These are phyloP conservation scores for Castanopsis chinensis DNA, from an alignment of 306 rosid species.

Conservation along the genomic window DNA sequence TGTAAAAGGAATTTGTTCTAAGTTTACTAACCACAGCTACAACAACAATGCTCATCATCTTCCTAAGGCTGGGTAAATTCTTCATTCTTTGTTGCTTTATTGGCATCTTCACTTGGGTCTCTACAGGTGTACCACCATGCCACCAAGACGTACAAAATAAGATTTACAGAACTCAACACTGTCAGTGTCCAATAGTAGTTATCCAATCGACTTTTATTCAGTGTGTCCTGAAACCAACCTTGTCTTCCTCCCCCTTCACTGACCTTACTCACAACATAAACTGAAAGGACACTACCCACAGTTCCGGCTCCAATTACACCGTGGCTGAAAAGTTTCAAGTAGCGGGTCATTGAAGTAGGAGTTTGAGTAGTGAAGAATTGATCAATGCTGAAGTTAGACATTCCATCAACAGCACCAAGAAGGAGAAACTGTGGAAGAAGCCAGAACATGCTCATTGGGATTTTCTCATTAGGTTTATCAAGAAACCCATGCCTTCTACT, in stretches of 20 bases:
- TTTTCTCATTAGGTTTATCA: constrained; percentile 14
- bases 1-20: no score
- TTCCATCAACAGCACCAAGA: not conserved
- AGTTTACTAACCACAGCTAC: no score
- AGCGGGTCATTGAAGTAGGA: not conserved
- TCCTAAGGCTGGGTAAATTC: no score
- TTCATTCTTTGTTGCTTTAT: no score
- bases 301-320: constrained; percentile 25
- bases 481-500: constrained; percentile 27
- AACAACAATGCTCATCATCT: no score
- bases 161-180: constrained; percentile 13
- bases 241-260: constrained; percentile 20
- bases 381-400: not conserved
- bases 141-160: not conserved
- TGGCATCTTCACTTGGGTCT: not conserved
- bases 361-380: not conserved
- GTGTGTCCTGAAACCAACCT: constrained; percentile 35
- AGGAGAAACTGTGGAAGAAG: constrained; percentile 36
- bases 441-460: constrained; percentile 41
- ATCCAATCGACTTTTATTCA: constrained; percentile 32
- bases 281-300: constrained; percentile 23
- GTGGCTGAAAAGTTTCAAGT: not conserved
- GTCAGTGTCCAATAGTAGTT: constrained; percentile 32
- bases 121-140: not conserved
- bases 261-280: not conserved